These are phyloP conservation scores for Cyamopsis tetragonoloba DNA, from an alignment of 306 rosid genomes.

Conservation along the genomic window DNA sequence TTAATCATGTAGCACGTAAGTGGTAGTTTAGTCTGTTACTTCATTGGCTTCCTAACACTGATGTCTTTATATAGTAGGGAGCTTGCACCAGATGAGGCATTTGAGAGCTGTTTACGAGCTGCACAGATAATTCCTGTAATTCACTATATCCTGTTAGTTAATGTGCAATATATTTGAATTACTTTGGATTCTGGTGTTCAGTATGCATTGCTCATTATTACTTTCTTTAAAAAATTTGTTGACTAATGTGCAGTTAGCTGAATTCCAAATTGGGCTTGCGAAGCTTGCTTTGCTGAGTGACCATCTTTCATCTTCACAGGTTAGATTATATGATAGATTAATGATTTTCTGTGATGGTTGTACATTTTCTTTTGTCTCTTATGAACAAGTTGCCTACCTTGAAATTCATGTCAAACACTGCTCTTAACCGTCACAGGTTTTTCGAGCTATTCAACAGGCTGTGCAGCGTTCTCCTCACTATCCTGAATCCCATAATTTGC, in stretches of 20 bases:
- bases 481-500: conserved; percentile 87
- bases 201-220: too few species aligned
- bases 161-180: background rate
- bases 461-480: conserved; percentile 75
- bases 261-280: conserved; percentile 89
- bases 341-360: conserved; percentile 13
- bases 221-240: conserved; percentile 9
- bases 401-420: conserved; percentile 20
- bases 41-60: conserved; percentile 15
- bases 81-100: conserved; percentile 68
- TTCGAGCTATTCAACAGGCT: conserved; percentile 91
- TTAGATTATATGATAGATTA: conserved; percentile 28
- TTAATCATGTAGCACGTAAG: background rate
- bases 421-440: conserved; percentile 49
- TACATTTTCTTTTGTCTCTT: conserved; percentile 21
- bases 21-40: conserved; percentile 1
- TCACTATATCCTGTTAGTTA: conserved; percentile 17
- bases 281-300: conserved; percentile 82
- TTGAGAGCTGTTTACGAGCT: conserved; percentile 86
- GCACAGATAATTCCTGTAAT: conserved; percentile 83
- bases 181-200: conserved; percentile 1
- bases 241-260: conserved; percentile 64
- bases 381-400: background rate
- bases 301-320: conserved; percentile 85
- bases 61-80: conserved; percentile 37